These are phyloP conservation scores for Phytophthora idaei DNA, from an alignment of 352 stramenopile genomes.

Conservation along the genomic window DNA sequence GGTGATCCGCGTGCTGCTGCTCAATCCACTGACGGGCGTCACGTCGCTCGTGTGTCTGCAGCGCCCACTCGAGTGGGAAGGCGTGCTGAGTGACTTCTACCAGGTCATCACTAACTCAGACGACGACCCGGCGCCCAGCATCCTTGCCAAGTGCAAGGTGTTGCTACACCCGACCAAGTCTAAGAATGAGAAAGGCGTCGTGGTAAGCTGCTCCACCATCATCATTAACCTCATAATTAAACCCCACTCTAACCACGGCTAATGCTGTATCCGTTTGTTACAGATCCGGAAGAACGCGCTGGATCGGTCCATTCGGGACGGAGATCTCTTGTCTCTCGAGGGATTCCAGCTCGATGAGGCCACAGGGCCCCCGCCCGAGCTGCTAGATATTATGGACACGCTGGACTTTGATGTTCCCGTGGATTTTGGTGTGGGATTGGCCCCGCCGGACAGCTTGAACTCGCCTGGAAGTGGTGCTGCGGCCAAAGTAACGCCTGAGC, in stretches of 20 bases:
- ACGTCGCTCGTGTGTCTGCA: constrained; percentile 84
- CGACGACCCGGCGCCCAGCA: constrained; percentile 61
- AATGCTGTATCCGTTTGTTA: constrained; percentile 1
- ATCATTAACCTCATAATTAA: not conserved
- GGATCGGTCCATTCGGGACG: constrained; percentile 83
- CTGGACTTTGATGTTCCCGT: constrained; percentile 63
- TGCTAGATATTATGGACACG: constrained; percentile 75
- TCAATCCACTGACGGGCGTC: constrained; percentile 68
- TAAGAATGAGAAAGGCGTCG: constrained; percentile 77
- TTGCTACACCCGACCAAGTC: constrained; percentile 84
- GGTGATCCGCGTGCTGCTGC: constrained; percentile 82
- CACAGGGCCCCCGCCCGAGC: constrained; percentile 58
- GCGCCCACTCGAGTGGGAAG: constrained; percentile 76
- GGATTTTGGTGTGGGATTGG: constrained; percentile 35
- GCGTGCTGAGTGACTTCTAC: constrained; percentile 83
- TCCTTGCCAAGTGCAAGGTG: constrained; percentile 75
- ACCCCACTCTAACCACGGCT: not conserved
- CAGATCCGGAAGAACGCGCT: constrained; percentile 74
- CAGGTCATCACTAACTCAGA: constrained; percentile 84
- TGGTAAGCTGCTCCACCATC: constrained; percentile 33
- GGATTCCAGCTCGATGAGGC: constrained; percentile 54
- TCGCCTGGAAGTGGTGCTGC: not conserved
- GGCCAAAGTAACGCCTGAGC: constrained; percentile 17
- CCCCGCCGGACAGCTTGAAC: constrained; percentile 32
- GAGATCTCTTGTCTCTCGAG: constrained; percentile 76